Base-by-base conservation (phyloP, 768 basidiomycete genomes). In the Tylopilus vinaceipallidus region DNA sequence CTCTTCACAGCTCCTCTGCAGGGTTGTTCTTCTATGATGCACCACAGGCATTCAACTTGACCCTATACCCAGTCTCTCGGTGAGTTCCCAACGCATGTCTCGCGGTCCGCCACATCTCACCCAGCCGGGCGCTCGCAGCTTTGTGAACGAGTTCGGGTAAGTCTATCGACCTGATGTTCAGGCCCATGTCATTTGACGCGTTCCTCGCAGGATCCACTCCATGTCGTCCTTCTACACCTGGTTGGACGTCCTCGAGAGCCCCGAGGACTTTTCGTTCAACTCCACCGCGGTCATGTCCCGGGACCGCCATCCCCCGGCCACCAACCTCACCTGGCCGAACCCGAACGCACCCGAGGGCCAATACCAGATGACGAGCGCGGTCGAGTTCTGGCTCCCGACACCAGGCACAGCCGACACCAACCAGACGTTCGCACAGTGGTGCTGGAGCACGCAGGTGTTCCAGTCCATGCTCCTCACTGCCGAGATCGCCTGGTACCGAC, bases 191-290 rank as follows among this genome's bases (percentile, higher is more conserved):
- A 17, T 35, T 37, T 22, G 12, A 41, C 14, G 6, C 10, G 7
- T 23, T 17, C 30, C 2, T 27, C 22, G n/a, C 32, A 80, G 80
- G 9, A 81, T 81, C 65, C 81, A 82, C 60, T 82, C 81, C 0
- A 79, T 81, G 75, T 81, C 81, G 4, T 82, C 80, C 0, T 78
- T 82, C 64, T 82, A 79, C 53, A 75, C 68, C 44, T 83, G 81
- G 81, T 71, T 80, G 55, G 78, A 82, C 57, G 81, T 78, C 2
- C 73, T 82, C 6, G 55, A 62, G 19, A 72, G 73, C 4, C 71
- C 75, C 0, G 74, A 73, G 10, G 80, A 81, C 56, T 81, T 79
- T 63, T 77, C 8, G n/a, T n/a, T n/a, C n/a, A n/a, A n/a, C n/a
- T n/a, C n/a, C n/a, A n/a, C n/a, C n/a, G n/a, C n/a, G n/a, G 80